A percentile compares a stretch with the other conserved stretches of the same genome.
These are phyloP conservation scores for Cylindrotheca closterium DNA, from an alignment of 108 stramenopile species.

Conservation along the genomic window DNA sequence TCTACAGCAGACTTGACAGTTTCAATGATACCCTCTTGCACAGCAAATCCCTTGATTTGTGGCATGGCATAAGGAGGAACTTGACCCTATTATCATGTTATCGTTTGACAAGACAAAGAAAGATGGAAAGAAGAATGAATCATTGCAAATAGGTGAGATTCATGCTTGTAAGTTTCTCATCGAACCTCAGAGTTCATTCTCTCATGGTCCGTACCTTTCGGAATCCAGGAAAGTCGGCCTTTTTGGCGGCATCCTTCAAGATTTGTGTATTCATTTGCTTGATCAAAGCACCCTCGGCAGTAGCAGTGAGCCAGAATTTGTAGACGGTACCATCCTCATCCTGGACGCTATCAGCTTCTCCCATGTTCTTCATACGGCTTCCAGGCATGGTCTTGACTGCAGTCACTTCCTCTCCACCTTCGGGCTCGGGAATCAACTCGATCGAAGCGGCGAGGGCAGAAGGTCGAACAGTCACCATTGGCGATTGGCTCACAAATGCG, in stretches of 20 bases:
- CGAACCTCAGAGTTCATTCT: neutral
- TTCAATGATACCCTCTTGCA: slow-evolving; percentile 78
- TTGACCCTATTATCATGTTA: slow-evolving; percentile 45
- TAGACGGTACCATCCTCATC: slow-evolving; percentile 53
- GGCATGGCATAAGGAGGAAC: slow-evolving; percentile 85
- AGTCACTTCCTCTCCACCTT: slow-evolving; percentile 72
- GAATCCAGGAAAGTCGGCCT: slow-evolving; percentile 87
- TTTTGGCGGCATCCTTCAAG: slow-evolving; percentile 78
- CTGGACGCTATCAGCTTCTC: slow-evolving; percentile 28
- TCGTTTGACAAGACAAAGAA: neutral
- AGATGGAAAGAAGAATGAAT: neutral
- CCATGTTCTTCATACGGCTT: slow-evolving; percentile 78
- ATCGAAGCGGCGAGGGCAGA: neutral
- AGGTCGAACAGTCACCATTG: neutral
- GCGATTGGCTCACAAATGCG: neutral
- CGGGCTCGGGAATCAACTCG: slow-evolving; percentile 76
- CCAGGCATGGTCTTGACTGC: slow-evolving; percentile 52
- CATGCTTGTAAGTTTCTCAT: neutral
- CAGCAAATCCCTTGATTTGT: slow-evolving; percentile 76
- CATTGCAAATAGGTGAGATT: neutral
- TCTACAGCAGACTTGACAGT: slow-evolving; percentile 70
- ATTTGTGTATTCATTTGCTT: slow-evolving; percentile 55
- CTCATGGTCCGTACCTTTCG: slow-evolving; percentile 48
- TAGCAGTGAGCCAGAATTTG: slow-evolving; percentile 72
- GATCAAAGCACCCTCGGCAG: slow-evolving; percentile 57